A percentile compares a stretch with the other conserved stretches of the same genome.
These are phyloP conservation scores for Nissolia schottii DNA, from an alignment of 306 rosid species.

Conservation along the genomic window DNA sequence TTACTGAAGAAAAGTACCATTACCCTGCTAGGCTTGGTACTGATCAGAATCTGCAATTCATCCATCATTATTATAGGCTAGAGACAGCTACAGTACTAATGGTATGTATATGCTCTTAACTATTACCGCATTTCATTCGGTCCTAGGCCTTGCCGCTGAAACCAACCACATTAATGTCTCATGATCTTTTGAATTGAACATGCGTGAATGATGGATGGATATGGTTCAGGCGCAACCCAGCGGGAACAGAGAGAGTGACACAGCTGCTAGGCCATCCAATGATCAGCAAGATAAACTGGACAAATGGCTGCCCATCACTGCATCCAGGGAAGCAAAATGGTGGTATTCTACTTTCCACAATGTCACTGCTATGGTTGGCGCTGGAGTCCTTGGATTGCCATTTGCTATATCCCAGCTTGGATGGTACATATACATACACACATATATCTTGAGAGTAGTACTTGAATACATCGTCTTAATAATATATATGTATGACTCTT, in stretches of 20 bases:
- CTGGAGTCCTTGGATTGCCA: slow-evolving; percentile 39
- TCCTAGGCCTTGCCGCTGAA: background rate
- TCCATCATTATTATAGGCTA: too few species aligned
- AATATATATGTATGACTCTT: too few species aligned
- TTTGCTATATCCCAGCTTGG: slow-evolving; percentile 39
- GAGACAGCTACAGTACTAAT: too few species aligned
- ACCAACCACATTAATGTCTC: background rate
- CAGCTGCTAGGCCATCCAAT: background rate
- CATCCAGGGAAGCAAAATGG: slow-evolving; percentile 39
- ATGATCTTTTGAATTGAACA: too few species aligned
- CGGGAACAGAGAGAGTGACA: background rate
- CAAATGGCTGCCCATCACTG: slow-evolving; percentile 22
- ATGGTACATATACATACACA: slow-evolving; percentile 16
- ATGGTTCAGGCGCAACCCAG: background rate
- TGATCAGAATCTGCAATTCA: background rate
- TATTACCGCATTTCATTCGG: too few species aligned
- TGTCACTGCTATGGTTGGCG: slow-evolving; percentile 53
- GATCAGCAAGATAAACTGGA: background rate
- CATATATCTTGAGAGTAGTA: too few species aligned
- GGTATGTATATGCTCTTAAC: too few species aligned
- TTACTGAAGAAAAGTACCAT: background rate
- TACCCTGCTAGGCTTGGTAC: too few species aligned
- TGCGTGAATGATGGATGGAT: background rate
- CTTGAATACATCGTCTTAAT: too few species aligned
- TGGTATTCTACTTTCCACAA: slow-evolving; percentile 47